Evolutionary conservation across 257 asterid genomes (phyloP).

Genomic region (Gynochthodes officinalis): DNA sequence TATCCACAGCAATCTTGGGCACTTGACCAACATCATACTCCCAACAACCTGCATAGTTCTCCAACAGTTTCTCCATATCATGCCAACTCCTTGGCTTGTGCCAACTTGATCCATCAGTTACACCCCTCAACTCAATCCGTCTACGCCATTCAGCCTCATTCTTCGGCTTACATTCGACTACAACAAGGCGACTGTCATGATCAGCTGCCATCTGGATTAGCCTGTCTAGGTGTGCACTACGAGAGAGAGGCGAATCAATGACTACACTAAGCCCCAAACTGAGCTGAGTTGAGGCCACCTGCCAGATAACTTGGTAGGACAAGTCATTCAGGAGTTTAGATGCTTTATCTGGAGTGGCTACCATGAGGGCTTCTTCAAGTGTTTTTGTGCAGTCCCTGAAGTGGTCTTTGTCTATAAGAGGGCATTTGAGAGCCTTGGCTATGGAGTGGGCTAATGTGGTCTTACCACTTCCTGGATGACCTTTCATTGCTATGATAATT

Average conservation of each 20-base stretch:
- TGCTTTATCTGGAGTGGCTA: constrained; percentile 27
- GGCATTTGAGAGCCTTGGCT: constrained; percentile 52
- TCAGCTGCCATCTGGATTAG: constrained; percentile 32
- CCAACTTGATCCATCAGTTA: constrained; percentile 41
- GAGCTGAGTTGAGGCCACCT: constrained; percentile 48
- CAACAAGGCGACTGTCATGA: constrained; percentile 30
- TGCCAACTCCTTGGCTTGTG: constrained; percentile 66
- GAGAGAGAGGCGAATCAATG: constrained; percentile 67
- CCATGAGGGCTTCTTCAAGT: constrained; percentile 35
- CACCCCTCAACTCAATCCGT: constrained; percentile 56
- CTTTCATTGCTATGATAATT: constrained; percentile 69
- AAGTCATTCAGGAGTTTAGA: constrained; percentile 54
- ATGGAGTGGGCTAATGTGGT: constrained; percentile 56
- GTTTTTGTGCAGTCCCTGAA: constrained; percentile 50
- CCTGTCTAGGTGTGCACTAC: constrained; percentile 43
- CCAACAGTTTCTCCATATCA: constrained; percentile 64
- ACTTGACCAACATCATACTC: constrained; percentile 65
- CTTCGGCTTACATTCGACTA: constrained; percentile 62
- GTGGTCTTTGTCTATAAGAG: constrained; percentile 71
- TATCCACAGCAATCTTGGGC: constrained; percentile 56
- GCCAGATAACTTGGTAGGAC: constrained; percentile 67
- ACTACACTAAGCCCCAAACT: constrained; percentile 50
- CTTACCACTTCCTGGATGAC: constrained; percentile 88
- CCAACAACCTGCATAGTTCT: constrained; percentile 64
- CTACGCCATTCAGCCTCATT: constrained; percentile 62